phyloP scores from a whole-genome alignment of 2,329 filamentous ascomycete species.

The Peltaster fructicola region DNA sequence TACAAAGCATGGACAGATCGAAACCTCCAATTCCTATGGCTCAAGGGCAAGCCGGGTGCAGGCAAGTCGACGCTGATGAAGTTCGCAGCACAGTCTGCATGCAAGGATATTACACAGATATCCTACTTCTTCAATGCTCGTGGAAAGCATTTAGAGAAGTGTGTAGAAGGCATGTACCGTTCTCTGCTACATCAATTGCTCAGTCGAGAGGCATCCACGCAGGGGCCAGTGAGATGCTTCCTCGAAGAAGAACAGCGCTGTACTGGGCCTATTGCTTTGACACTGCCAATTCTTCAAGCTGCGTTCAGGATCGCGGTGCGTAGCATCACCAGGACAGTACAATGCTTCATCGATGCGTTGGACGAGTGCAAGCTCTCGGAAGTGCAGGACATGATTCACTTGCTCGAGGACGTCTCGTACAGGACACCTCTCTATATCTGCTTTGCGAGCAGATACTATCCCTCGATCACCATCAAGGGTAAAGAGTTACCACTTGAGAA shows the following conservation, averaged over 20 bases:
- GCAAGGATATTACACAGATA: constrained; percentile 12
- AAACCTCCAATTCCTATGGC: constrained; percentile 18
- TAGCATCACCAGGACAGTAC: not conserved
- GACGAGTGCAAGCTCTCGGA: constrained; percentile 27
- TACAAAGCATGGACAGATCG: constrained; percentile 24
- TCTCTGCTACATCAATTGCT: constrained; percentile 33
- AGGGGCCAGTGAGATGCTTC: too few relatives aligned
- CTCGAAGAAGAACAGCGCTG: too few relatives aligned
- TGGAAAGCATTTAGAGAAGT: constrained; percentile 28
- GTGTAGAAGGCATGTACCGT: constrained; percentile 32
- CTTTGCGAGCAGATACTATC: constrained; percentile 29
- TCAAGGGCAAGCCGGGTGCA: constrained; percentile 23
- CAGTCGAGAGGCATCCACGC: too few relatives aligned
- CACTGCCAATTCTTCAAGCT: too few relatives aligned
- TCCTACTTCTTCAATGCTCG: constrained; percentile 35
- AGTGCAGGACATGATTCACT: constrained; percentile 21
- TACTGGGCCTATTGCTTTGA: too few relatives aligned
- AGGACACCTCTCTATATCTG: constrained; percentile 19
- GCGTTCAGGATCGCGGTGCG: too few relatives aligned
- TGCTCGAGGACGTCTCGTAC: constrained; percentile 19
- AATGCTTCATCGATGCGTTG: constrained; percentile 26
- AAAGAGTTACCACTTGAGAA: too few relatives aligned
- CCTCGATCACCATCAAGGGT: constrained; percentile 20
- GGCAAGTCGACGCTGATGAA: constrained; percentile 25
- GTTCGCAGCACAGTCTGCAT: constrained; percentile 4